These are phyloP conservation scores for Flaveria trinervia DNA, from an alignment of 129 eudicot species.

Conservation along the genomic window DNA sequence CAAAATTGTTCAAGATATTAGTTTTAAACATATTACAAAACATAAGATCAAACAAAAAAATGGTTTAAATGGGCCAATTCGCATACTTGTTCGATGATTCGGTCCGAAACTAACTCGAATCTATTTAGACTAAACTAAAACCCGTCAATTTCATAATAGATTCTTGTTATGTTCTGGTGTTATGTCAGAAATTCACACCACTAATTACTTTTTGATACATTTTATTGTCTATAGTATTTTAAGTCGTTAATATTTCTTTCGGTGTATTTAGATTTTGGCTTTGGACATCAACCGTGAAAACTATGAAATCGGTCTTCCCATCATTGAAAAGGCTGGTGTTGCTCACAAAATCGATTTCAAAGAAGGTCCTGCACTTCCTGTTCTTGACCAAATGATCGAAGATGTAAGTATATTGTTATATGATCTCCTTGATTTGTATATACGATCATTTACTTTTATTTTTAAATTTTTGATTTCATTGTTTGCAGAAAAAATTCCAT, in stretches of 20 bases:
- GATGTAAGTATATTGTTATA: constrained; percentile 26
- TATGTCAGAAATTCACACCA: too few relatives aligned
- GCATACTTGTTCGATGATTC: too few relatives aligned
- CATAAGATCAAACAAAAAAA: too few relatives aligned
- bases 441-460: not conserved
- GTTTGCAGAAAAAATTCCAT: constrained; percentile 9
- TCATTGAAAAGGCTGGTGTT: constrained; percentile 38
- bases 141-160: too few relatives aligned
- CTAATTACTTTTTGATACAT: not conserved
- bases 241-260: not conserved
- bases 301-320: constrained; percentile 34
- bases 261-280: constrained; percentile 17
- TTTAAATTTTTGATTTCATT: too few relatives aligned
- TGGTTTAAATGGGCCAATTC: too few relatives aligned
- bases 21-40: too few relatives aligned
- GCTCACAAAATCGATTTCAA: constrained; percentile 43
- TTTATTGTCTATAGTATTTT: not conserved
- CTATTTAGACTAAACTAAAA: too few relatives aligned
- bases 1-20: too few relatives aligned
- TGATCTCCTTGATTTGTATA: not conserved
- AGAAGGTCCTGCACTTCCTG: constrained; percentile 41
- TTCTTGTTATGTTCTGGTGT: too few relatives aligned
- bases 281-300: constrained; percentile 30
- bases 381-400: constrained; percentile 38
- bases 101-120: too few relatives aligned